phyloP scores from a whole-genome alignment of 768 basidiomycete genomes.

The Boletellus ananas region DNA sequence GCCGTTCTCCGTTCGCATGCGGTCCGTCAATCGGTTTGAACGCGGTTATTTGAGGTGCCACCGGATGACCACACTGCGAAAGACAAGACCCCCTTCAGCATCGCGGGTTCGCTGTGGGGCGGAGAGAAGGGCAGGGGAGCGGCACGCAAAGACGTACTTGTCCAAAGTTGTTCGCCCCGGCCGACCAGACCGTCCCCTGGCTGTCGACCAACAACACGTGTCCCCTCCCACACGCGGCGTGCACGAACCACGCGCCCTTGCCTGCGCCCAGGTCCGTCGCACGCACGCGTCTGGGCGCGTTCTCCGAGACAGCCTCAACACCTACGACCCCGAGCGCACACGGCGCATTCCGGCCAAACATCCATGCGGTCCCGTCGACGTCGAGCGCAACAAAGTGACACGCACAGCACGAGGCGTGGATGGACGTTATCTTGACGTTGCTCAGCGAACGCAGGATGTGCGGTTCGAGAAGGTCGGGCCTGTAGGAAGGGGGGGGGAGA shows the following conservation, averaged over 20 bases:
- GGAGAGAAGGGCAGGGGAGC: not conserved
- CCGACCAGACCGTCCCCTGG: constrained; percentile 79
- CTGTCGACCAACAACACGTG: constrained; percentile 83
- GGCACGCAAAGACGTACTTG: constrained; percentile 49
- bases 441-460: constrained; percentile 85
- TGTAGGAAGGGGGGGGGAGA: constrained; percentile 27
- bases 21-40: constrained; percentile 66
- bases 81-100: too few species aligned
- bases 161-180: constrained; percentile 76
- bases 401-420: constrained; percentile 72
- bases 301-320: constrained; percentile 64
- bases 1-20: constrained; percentile 53
- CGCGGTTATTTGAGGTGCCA: constrained; percentile 57
- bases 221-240: constrained; percentile 78
- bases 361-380: constrained; percentile 75
- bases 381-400: constrained; percentile 79
- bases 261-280: constrained; percentile 60
- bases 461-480: constrained; percentile 84
- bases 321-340: constrained; percentile 60
- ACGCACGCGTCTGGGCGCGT: constrained; percentile 59
- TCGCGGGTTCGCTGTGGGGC: too few species aligned
- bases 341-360: constrained; percentile 83
- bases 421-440: constrained; percentile 68
- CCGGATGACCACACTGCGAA: constrained; percentile 65
- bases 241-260: constrained; percentile 59